Evolutionary conservation across 176 grass and related monocot genomes (phyloP).

Genomic region (Hsuehochloa calcarea): DNA sequence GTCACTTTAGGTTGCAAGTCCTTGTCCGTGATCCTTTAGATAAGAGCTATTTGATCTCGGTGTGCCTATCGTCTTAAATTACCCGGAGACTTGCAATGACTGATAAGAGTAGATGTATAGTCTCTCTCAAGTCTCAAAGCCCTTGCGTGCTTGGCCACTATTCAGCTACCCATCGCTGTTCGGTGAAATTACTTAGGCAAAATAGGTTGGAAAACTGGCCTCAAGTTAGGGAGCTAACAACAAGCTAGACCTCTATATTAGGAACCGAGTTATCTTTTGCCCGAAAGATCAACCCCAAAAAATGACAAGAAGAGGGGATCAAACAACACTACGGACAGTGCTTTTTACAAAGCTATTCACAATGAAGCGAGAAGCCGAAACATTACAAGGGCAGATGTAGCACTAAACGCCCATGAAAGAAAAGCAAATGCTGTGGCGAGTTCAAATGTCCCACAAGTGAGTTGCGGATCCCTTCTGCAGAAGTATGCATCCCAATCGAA

Average conservation of each 20-base stretch:
- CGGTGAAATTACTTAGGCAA: not conserved
- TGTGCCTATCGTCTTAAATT: not conserved
- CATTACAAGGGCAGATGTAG: slow-evolving; percentile 67
- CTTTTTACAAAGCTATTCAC: slow-evolving; percentile 51
- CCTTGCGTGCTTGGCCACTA: not conserved
- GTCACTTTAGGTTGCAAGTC: not conserved
- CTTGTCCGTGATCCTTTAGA: not conserved
- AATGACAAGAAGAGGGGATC: not conserved
- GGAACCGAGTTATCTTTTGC: not conserved
- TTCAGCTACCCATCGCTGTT: not conserved
- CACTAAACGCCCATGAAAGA: slow-evolving; percentile 64
- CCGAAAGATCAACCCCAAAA: not conserved
- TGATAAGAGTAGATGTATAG: not conserved
- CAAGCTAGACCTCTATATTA: not conserved
- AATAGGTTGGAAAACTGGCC: not conserved
- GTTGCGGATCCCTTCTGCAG: slow-evolving; percentile 54
- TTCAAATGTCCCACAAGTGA: slow-evolving; percentile 65
- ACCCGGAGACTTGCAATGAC: not conserved
- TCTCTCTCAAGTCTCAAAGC: not conserved
- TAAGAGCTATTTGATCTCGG: not conserved
- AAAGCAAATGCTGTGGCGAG: slow-evolving; percentile 76
- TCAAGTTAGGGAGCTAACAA: not conserved
- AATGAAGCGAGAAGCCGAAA: slow-evolving; percentile 77
- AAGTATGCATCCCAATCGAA: slow-evolving; percentile 63
- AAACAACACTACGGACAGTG: slow-evolving; percentile 33